phyloP scores from a whole-genome alignment of 768 basidiomycete genomes.

The Rhodotorula diobovata region DNA sequence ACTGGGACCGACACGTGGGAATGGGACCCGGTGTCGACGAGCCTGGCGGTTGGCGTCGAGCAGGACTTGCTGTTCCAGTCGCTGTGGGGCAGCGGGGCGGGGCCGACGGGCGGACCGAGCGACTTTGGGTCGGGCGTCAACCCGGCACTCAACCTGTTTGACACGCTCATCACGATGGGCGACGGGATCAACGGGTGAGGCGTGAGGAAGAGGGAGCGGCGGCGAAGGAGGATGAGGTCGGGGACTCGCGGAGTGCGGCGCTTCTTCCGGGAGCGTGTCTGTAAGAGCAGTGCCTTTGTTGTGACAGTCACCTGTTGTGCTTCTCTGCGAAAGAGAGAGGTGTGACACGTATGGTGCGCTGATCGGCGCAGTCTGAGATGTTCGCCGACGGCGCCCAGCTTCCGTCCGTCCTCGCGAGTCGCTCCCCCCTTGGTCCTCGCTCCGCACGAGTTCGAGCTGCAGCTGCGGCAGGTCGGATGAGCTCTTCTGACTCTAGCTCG shows the following conservation, averaged over 20 bases:
- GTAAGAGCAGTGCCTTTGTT: too few species aligned
- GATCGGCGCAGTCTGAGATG: too few species aligned
- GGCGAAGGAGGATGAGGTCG: too few species aligned
- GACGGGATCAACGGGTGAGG: slow-evolving; percentile 1
- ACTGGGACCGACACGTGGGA: slow-evolving; percentile 19
- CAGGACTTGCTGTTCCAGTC: slow-evolving; percentile 37
- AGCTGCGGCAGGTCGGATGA: not conserved
- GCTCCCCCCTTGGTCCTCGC: too few species aligned
- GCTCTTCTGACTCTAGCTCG: not conserved
- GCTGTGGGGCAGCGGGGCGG: slow-evolving; percentile 26
- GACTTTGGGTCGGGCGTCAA: slow-evolving; percentile 16
- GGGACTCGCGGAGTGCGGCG: too few species aligned
- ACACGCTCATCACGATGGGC: slow-evolving; percentile 27
- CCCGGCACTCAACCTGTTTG: slow-evolving; percentile 31
- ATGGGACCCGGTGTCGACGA: slow-evolving; percentile 23
- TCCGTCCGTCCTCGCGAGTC: not conserved
- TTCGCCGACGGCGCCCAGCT: not conserved
- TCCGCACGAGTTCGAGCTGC: not conserved
- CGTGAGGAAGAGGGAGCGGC: not conserved
- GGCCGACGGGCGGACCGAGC: slow-evolving; percentile 2
- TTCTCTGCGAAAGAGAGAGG: too few species aligned
- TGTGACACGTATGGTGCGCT: too few species aligned
- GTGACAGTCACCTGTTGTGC: too few species aligned
- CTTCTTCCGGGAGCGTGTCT: too few species aligned
- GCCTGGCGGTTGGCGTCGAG: slow-evolving; percentile 26